Percentiles rank a stretch among this genome's conserved stretches.
These are phyloP conservation scores for Hirsutella minnesotensis DNA, from an alignment of 2,329 filamentous ascomycete species.

Conservation along the genomic window DNA sequence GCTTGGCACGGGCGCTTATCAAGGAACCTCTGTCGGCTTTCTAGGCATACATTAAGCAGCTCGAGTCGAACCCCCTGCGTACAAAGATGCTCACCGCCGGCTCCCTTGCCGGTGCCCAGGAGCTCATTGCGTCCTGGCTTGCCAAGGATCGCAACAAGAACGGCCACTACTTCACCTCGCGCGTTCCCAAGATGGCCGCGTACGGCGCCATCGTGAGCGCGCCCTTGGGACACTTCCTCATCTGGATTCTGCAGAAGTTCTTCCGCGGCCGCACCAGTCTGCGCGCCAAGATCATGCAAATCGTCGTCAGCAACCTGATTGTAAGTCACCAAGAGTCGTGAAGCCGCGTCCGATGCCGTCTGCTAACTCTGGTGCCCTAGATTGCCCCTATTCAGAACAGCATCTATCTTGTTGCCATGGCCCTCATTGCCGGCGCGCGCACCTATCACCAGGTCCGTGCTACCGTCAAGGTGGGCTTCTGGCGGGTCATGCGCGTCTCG, in stretches of 20 bases:
- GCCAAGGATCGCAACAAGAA: slow-evolving; percentile 95
- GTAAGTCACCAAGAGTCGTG: slow-evolving; percentile 43
- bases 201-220: slow-evolving; percentile 93
- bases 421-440: slow-evolving; percentile 85
- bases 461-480: slow-evolving; percentile 90
- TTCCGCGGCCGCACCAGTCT: slow-evolving; percentile 86
- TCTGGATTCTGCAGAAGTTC: slow-evolving; percentile 83
- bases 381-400: slow-evolving; percentile 89
- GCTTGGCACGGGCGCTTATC: too few species aligned
- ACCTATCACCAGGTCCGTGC: slow-evolving; percentile 93
- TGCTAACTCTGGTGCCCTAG: slow-evolving; percentile 29
- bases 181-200: slow-evolving; percentile 95
- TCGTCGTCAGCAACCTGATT: slow-evolving; percentile 88
- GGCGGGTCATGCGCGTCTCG: slow-evolving; percentile 98
- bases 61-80: slow-evolving; percentile 86
- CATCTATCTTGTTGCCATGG: slow-evolving; percentile 92
- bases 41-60: slow-evolving; percentile 84
- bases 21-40: not conserved
- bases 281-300: slow-evolving; percentile 91
- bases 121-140: slow-evolving; percentile 91
- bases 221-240: slow-evolving; percentile 85
- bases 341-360: not conserved
- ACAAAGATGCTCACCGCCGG: slow-evolving; percentile 99
- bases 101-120: slow-evolving; percentile 78
- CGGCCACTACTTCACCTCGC: slow-evolving; percentile 92